Percentiles rank a stretch among this genome's conserved stretches.
phyloP scores from a whole-genome alignment of 768 basidiomycete species.

The Lentinula boryana region DNA sequence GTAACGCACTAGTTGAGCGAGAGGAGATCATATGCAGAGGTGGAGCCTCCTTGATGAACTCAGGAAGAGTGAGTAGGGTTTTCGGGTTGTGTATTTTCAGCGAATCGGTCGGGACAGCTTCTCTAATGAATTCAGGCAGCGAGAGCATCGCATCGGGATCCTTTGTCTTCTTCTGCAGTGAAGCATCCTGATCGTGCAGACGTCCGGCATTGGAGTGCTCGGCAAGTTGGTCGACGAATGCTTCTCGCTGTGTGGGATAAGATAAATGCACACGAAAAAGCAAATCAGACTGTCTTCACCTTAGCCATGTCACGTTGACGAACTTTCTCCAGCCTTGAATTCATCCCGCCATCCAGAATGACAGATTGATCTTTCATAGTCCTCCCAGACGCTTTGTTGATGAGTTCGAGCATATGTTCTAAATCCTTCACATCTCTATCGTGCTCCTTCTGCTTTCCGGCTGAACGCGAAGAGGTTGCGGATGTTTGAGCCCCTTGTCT shows the following conservation, averaged over 20 bases:
- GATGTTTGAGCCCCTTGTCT: conserved; percentile 26
- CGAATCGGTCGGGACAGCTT: conserved; percentile 35
- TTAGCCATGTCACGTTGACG: conserved; percentile 56
- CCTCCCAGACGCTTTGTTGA: conserved; percentile 66
- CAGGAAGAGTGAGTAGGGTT: conserved; percentile 50
- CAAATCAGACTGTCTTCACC: conserved; percentile 30
- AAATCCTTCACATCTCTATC: conserved; percentile 47
- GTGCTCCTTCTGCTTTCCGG: conserved; percentile 39
- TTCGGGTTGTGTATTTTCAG: conserved; percentile 30
- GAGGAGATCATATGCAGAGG: conserved; percentile 21
- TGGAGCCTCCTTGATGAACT: conserved; percentile 50
- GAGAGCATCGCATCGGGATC: conserved; percentile 50
- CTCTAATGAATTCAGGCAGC: conserved; percentile 60
- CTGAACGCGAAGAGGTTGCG: conserved; percentile 11
- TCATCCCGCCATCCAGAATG: conserved; percentile 55
- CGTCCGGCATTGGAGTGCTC: conserved; percentile 70
- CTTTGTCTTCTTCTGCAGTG: conserved; percentile 36
- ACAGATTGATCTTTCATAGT: conserved; percentile 68
- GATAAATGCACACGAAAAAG: not conserved
- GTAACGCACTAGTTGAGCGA: not conserved
- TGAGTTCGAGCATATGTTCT: conserved; percentile 63
- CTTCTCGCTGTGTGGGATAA: conserved; percentile 44
- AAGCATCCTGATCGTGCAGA: conserved; percentile 75
- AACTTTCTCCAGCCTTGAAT: conserved; percentile 46
- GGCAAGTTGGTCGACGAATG: conserved; percentile 70